phyloP scores from a whole-genome alignment of 2,329 filamentous ascomycete genomes.

The Colletotrichum nymphaeae region DNA sequence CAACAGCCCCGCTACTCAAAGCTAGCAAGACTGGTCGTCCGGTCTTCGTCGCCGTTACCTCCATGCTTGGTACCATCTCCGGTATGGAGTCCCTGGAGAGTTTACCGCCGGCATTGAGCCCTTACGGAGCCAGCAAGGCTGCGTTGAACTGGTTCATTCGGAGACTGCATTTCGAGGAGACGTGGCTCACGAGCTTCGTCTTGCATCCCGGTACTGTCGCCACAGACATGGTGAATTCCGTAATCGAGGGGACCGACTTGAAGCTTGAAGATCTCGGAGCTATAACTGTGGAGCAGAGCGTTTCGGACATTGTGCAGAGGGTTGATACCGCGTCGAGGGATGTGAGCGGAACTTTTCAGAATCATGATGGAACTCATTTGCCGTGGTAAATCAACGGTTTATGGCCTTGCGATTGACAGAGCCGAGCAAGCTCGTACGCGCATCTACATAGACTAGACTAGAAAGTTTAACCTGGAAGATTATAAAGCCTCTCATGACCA shows the following conservation, averaged over 20 bases:
- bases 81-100: background rate
- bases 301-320: background rate
- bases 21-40: conserved; percentile 17
- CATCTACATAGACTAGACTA: background rate
- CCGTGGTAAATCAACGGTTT: background rate
- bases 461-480: background rate
- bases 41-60: conserved; percentile 42
- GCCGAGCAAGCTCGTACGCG: no score
- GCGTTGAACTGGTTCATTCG: conserved; percentile 35
- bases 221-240: background rate
- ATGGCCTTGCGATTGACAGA: no score
- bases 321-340: background rate
- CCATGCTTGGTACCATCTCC: conserved; percentile 38
- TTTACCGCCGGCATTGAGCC: conserved; percentile 16
- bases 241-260: background rate
- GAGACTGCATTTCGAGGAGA: conserved; percentile 39
- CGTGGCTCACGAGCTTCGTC: conserved; percentile 37
- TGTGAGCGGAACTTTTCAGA: background rate
- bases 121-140: conserved; percentile 37
- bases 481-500: no score
- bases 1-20: conserved; percentile 41
- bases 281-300: conserved; percentile 35
- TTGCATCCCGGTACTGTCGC: conserved; percentile 13
- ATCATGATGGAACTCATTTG: background rate
- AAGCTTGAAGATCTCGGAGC: conserved; percentile 9